Base-by-base conservation (phyloP, 495 filamentous ascomycete genomes). In the Hypomontagnella monticulosa region DNA sequence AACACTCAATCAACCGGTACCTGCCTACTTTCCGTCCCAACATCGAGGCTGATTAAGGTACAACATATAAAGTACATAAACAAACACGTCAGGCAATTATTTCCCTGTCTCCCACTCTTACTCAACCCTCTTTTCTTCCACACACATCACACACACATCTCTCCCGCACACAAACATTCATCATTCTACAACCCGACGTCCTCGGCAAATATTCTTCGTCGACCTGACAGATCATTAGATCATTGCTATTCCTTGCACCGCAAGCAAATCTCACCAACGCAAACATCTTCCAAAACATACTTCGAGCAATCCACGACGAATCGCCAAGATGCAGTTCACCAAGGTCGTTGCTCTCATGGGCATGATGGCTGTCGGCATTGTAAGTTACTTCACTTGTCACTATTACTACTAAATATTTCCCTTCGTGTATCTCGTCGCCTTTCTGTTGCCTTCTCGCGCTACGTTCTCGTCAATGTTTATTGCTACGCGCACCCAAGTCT, bases 341-440 rank as follows among this genome's bases (percentile, higher is more conserved):
- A 73, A 73, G 59, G n/a, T 46, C 57, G 9, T 77, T 57, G 52
- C 70, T 51, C 36, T 66, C 48, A 36, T 75, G 46, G 61, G 73
- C 66, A 70, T 77, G 52, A 56, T 71, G 61, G 63, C 66, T 47
- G 27, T 75, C 64, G 59, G 76, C 77, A 67, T 79, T 78, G 80
- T 83, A 65, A 76, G 80, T 80, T 47, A 27, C 43, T 19, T 3
- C 23, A 12, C 11, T 23, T 2, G 20, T 38, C 14, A 44, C 10
- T 16, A 15, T 47, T 14, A 41, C n/a, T 40, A 23, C 33, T 37
- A 18, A 14, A 3, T n/a, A n/a, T n/a, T n/a, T 16, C 27, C 5
- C 27, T 50, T 10, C 4, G 3, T 33, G n/a, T 40, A 19, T 46
- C 27, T 30, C 32, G 2, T 18, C 11, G 15, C 27, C 27, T 16